A percentile compares a stretch with the other conserved stretches of the same genome.
These are phyloP conservation scores for Schizothecium vesticola DNA, from an alignment of 495 filamentous ascomycete genomes.

Conservation along the genomic window DNA sequence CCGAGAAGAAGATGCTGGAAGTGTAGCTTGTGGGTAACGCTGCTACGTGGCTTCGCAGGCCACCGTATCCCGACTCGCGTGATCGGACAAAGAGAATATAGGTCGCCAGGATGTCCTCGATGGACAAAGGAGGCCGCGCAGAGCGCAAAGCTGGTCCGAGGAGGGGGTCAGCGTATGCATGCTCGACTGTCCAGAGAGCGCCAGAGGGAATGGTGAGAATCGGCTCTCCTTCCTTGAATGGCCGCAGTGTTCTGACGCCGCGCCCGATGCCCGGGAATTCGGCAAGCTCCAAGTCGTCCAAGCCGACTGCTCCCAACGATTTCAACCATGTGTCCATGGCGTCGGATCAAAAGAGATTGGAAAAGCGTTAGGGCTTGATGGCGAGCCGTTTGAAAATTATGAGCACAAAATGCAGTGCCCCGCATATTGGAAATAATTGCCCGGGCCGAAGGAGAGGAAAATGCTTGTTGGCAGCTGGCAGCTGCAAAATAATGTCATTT, in stretches of 20 bases:
- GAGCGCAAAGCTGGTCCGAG: slow-evolving; percentile 28
- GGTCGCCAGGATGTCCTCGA: slow-evolving; percentile 29
- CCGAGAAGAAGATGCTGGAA: slow-evolving; percentile 28
- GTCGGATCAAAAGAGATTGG: too few relatives aligned
- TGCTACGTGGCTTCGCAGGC: slow-evolving; percentile 25
- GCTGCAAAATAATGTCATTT: too few relatives aligned
- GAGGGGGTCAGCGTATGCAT: slow-evolving; percentile 30
- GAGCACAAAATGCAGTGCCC: too few relatives aligned
- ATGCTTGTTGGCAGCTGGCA: too few relatives aligned
- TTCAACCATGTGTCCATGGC: slow-evolving; percentile 26
- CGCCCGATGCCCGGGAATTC: slow-evolving; percentile 26
- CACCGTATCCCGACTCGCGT: slow-evolving; percentile 29
- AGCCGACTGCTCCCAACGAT: slow-evolving; percentile 23
- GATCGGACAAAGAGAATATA: slow-evolving; percentile 30
- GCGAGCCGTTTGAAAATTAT: too few relatives aligned
- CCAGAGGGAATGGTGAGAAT: slow-evolving; percentile 27
- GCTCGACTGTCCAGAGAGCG: slow-evolving; percentile 29
- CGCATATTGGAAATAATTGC: too few relatives aligned
- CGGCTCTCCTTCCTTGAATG: slow-evolving; percentile 28
- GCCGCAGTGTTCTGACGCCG: slow-evolving; percentile 24
- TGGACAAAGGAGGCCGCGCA: slow-evolving; percentile 25
- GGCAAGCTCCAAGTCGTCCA: slow-evolving; percentile 29
- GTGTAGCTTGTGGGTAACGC: slow-evolving; percentile 29
- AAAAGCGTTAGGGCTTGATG: too few relatives aligned
- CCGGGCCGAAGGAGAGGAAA: too few relatives aligned